These are phyloP conservation scores for Peronospora destructor DNA, from an alignment of 352 stramenopile species.

Conservation along the genomic window DNA sequence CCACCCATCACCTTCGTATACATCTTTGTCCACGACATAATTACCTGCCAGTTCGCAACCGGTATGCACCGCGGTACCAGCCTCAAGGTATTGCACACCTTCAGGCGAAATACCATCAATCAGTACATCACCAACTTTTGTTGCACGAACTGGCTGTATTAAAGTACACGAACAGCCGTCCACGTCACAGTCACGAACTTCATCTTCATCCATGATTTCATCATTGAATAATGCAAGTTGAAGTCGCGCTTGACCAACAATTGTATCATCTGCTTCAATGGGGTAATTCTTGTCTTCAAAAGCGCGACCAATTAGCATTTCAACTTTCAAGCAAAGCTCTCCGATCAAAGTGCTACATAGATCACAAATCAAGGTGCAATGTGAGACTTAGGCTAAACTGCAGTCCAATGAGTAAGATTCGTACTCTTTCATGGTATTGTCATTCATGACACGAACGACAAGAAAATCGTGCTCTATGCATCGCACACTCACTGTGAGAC, in stretches of 20 bases:
- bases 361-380: not conserved
- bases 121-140: slow-evolving; percentile 66
- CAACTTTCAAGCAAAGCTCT: slow-evolving; percentile 57
- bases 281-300: slow-evolving; percentile 73
- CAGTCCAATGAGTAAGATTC: not conserved
- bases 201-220: slow-evolving; percentile 61
- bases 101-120: slow-evolving; percentile 68
- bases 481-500: slow-evolving; percentile 43
- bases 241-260: slow-evolving; percentile 64
- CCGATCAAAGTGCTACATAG: slow-evolving; percentile 53
- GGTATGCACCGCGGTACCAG: slow-evolving; percentile 54
- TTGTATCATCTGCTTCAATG: slow-evolving; percentile 67
- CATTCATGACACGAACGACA: slow-evolving; percentile 74
- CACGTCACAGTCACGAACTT: slow-evolving; percentile 49
- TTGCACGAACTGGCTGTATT: slow-evolving; percentile 43
- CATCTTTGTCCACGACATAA: slow-evolving; percentile 74
- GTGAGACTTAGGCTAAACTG: not conserved
- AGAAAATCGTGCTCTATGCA: slow-evolving; percentile 79
- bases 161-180: slow-evolving; percentile 64
- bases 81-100: slow-evolving; percentile 64
- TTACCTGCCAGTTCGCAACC: slow-evolving; percentile 57
- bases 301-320: slow-evolving; percentile 52
- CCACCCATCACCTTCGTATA: slow-evolving; percentile 34
- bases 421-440: slow-evolving; percentile 72
- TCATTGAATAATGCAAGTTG: slow-evolving; percentile 76